phyloP scores from a whole-genome alignment of 1,139 yeast genomes.

The Lodderomyces beijingensis region DNA sequence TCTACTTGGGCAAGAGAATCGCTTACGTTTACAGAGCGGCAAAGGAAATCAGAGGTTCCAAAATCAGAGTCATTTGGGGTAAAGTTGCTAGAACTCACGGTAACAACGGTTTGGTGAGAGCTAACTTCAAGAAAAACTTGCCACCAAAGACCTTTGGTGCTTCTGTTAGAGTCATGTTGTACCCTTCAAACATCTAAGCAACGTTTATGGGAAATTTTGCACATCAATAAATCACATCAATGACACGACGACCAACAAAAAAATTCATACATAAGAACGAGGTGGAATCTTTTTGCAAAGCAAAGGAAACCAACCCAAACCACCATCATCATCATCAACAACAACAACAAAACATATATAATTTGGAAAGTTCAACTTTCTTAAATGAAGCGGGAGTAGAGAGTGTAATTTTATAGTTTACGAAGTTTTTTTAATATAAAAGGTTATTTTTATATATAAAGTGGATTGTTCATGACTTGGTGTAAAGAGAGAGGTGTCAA shows the following conservation, averaged over 20 bases:
- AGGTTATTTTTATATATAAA: conserved; percentile 4
- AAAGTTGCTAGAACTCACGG: conserved; percentile 98
- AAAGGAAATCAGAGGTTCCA: conserved; percentile 97
- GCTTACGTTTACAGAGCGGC: conserved; percentile 99
- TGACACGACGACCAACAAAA: no score
- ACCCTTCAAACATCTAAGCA: conserved; percentile 97
- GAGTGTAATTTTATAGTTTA: conserved; percentile 9
- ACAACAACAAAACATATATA: conserved; percentile 1
- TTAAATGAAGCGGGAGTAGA: conserved; percentile 1
- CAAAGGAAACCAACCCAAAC: neutral
- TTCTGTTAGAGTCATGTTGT: conserved; percentile 98
- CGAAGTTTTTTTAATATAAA: conserved; percentile 8
- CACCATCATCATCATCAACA: conserved; percentile 3
- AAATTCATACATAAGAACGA: neutral
- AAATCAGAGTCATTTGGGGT: conserved; percentile 99
- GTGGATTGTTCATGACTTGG: conserved; percentile 4
- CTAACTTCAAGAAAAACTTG: conserved; percentile 97
- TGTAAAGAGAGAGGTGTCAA: neutral
- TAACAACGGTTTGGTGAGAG: conserved; percentile 97
- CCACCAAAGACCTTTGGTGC: conserved; percentile 99
- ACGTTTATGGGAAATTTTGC: conserved; percentile 1
- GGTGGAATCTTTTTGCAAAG: no score
- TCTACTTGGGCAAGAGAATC: conserved; percentile 98
- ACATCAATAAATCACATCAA: no score
- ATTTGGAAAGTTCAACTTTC: conserved; percentile 1